Evolutionary conservation across 768 basidiomycete species (phyloP).

Genomic region (Calocera viscosa): DNA sequence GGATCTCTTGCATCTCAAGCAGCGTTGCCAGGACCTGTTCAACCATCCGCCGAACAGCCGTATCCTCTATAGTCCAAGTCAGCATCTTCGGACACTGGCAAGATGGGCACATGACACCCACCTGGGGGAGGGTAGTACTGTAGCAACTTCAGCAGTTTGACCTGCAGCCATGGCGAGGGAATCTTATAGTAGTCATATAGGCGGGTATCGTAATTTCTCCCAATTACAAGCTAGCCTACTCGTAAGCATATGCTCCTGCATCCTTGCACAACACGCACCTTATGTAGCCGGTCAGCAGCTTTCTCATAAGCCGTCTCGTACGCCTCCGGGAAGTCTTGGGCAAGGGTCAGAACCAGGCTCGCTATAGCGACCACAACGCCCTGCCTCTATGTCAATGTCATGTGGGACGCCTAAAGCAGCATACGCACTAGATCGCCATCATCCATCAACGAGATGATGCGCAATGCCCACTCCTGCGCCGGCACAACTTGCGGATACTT

Average conservation of each 20-base stretch:
- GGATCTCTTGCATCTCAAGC: conserved; percentile 81
- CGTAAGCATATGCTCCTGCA: background rate
- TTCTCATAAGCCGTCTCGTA: conserved; percentile 88
- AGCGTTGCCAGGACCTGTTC: conserved; percentile 76
- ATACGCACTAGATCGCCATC: conserved; percentile 63
- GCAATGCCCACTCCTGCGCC: conserved; percentile 86
- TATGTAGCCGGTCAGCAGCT: conserved; percentile 77
- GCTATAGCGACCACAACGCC: conserved; percentile 92
- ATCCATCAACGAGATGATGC: conserved; percentile 92
- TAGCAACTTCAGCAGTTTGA: conserved; percentile 80
- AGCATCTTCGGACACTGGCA: background rate
- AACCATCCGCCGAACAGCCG: conserved; percentile 59
- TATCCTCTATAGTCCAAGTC: conserved; percentile 49
- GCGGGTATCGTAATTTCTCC: conserved; percentile 59
- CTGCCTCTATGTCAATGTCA: conserved; percentile 30
- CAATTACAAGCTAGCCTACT: conserved; percentile 63
- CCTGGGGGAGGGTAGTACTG: conserved; percentile 96
- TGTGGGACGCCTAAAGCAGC: background rate
- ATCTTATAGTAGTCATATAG: conserved; percentile 97
- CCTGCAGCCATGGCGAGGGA: conserved; percentile 94
- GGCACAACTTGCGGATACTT: conserved; percentile 93
- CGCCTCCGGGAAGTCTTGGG: conserved; percentile 85
- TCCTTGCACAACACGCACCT: conserved; percentile 38
- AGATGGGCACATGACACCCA: conserved; percentile 28
- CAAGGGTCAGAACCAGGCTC: conserved; percentile 83